Percentiles rank a stretch among this genome's conserved stretches.
Conservation (phyloP, 2,329 filamentous ascomycete genomes). For the Venturia aucupariae region DNA sequence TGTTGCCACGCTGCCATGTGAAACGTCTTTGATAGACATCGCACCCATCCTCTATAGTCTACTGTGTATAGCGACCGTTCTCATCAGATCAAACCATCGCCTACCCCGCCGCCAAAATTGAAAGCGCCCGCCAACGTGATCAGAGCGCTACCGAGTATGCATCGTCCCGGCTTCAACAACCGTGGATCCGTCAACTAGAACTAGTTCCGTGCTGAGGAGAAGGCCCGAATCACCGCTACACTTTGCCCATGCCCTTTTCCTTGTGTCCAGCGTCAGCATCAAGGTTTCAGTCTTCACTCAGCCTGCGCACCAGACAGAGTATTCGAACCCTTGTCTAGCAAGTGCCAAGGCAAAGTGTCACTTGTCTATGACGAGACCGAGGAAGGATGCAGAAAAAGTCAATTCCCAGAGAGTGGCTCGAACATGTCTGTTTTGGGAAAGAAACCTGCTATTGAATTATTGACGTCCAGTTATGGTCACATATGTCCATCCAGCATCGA, state of each 20-base stretch:
- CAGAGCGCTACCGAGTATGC: not conserved
- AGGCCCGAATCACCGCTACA: not conserved
- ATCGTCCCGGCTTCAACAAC: not conserved
- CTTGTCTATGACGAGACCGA: too few species aligned
- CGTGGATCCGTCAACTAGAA: not conserved
- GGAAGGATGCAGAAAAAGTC: too few species aligned
- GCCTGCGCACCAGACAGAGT: too few species aligned
- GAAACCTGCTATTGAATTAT: not conserved
- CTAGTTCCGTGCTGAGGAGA: not conserved
- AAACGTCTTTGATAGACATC: too few species aligned
- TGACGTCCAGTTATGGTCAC: not conserved
- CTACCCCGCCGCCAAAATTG: not conserved
- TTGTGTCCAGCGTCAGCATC: not conserved
- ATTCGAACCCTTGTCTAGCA: too few species aligned
- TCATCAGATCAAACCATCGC: not conserved
- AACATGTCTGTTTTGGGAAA: not conserved
- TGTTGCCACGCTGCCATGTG: too few species aligned
- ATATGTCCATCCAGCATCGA: not conserved
- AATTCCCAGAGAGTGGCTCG: not conserved
- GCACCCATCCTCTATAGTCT: not conserved
- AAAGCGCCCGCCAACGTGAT: not conserved
- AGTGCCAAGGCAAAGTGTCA: too few species aligned
- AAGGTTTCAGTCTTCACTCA: too few species aligned
- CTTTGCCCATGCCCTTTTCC: not conserved
- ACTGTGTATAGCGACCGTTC: not conserved